Base-by-base conservation (phyloP, 2,329 filamentous ascomycete species). In the Metarhizium rileyi region DNA sequence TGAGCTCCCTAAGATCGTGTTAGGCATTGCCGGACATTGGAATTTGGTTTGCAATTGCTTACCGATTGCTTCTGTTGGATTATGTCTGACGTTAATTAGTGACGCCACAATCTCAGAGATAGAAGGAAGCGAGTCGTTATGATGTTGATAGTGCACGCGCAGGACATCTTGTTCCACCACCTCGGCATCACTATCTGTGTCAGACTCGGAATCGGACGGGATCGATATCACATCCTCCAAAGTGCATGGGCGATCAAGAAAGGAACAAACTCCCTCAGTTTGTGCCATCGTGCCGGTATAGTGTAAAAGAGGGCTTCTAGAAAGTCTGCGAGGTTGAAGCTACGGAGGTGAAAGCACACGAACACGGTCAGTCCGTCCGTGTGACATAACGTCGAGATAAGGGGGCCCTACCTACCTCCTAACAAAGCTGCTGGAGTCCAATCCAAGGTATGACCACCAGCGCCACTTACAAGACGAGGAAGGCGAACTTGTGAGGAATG, bases 41-140 rank as follows among this genome's bases (percentile, higher is more conserved):
- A 28, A 30, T 18, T 12, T 45, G 26, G n/a, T 45, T 30, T 27
- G 25, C n/a, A 18, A 20, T 20, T 27, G 10, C 26, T 26, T 30
- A 20, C 26, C 16, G 28, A 22, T 27, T 27, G 23, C 43, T 20
- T 27, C 43, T 25, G 26, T 30, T 26, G 43, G n/a, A 28, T 28
- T 12, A 28, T 27, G 43, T 33, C 26, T n/a, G 23, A 25, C 4
- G 14, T 12, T 45, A 18, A 38, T 38, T n/a, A 38, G 6, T 7
- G 18, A 28, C 26, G 46, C 22, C 30, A 36, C 16, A 47, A 40
- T 33, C 33, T 33, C 45, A 33, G 45, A 47, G 33, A 47, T 47
- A 27, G 33, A 47, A 36, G 45, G 33, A 27, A 47, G 45, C 16
- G 45, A 47, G 20, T 47, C 45, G 45, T 47, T 33, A 38, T 3